Evolutionary conservation across 257 asterid species (phyloP).

Genomic region (Coffea eugenioides): DNA sequence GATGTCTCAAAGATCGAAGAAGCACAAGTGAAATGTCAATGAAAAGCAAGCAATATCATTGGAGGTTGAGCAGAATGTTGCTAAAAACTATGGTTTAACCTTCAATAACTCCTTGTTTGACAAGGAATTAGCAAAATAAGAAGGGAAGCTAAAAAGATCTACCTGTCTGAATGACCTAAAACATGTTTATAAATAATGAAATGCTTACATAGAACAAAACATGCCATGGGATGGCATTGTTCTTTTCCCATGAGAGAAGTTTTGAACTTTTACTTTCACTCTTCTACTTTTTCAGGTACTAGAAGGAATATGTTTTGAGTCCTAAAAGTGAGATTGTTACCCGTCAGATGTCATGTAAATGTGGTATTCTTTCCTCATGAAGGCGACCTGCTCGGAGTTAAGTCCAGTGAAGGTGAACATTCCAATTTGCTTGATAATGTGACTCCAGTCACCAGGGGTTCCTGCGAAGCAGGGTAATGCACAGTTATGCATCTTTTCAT

Average conservation of each 20-base stretch:
- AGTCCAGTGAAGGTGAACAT: constrained; percentile 99
- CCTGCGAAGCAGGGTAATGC: constrained; percentile 42
- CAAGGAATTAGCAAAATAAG: background rate
- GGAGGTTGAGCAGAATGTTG: background rate
- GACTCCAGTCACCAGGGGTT: constrained; percentile 99
- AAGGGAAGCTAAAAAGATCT: background rate
- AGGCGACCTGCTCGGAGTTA: constrained; percentile 70
- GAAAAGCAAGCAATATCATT: background rate
- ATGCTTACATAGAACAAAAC: background rate
- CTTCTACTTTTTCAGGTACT: background rate
- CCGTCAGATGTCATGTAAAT: constrained; percentile 97
- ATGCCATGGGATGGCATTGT: background rate
- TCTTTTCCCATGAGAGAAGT: background rate
- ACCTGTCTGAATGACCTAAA: background rate
- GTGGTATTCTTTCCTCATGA: constrained; percentile 89
- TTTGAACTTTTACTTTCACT: background rate
- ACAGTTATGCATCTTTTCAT: background rate
- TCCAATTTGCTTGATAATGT: constrained; percentile 96
- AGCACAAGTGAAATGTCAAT: background rate
- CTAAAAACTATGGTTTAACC: background rate
- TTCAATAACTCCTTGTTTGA: background rate
- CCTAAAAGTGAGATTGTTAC: constrained; percentile 34
- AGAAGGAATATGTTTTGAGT: background rate
- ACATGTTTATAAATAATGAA: background rate
- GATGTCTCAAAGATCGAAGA: background rate